Evolutionary conservation across 257 asterid genomes (phyloP).

Genomic region (Plantago major): DNA sequence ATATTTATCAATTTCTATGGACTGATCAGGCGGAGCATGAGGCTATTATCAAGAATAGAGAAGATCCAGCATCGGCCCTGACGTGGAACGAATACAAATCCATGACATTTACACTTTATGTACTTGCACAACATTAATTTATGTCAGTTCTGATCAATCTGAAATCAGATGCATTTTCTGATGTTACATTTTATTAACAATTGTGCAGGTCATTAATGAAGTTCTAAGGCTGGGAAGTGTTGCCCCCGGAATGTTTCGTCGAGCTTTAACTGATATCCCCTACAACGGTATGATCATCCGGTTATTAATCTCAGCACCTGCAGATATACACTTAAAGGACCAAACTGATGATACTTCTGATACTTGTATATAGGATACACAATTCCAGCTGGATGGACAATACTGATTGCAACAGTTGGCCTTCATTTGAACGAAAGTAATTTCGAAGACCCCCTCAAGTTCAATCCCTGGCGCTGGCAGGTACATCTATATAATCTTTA

Average conservation of each 20-base stretch:
- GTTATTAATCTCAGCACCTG: neutral
- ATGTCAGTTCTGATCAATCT: neutral
- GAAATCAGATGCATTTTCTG: neutral
- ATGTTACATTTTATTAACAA: neutral
- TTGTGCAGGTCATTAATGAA: conserved; percentile 58
- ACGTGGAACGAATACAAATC: conserved; percentile 75
- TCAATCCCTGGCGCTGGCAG: conserved; percentile 84
- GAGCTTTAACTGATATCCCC: conserved; percentile 62
- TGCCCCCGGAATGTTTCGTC: conserved; percentile 80
- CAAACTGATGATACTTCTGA: neutral
- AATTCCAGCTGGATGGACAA: conserved; percentile 72
- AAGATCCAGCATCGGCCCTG: conserved; percentile 30
- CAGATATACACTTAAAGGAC: neutral
- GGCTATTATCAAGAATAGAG: conserved; percentile 47
- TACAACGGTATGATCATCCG: conserved; percentile 41
- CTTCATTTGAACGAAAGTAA: conserved; percentile 49
- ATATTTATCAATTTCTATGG: neutral
- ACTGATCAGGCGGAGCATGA: conserved; percentile 57
- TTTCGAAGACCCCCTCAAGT: conserved; percentile 61
- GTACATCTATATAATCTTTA: conserved; percentile 15
- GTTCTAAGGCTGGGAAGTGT: conserved; percentile 66
- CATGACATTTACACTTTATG: conserved; percentile 78
- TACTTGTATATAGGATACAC: conserved; percentile 45
- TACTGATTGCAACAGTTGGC: conserved; percentile 71
- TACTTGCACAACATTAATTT: conserved; percentile 2